A percentile compares a stretch with the other conserved stretches of the same genome.
Evolutionary conservation across 768 basidiomycete genomes (phyloP).

Genomic region (Phaffia australis): DNA sequence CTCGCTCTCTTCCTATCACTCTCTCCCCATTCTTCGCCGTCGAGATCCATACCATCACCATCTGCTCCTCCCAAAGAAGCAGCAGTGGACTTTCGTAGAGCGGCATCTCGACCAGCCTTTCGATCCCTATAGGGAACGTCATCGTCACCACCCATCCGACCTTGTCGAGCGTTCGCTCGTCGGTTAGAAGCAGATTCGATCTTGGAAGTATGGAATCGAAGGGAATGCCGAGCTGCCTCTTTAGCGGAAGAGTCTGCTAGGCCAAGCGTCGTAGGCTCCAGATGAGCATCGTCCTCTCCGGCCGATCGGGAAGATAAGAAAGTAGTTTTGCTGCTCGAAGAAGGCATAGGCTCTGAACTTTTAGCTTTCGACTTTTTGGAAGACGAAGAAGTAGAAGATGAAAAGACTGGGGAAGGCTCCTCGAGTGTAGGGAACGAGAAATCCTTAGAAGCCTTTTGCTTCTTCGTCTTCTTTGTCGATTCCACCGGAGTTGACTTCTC

Average conservation of each 20-base stretch:
- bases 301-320: conserved; percentile 9
- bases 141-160: conserved; percentile 77
- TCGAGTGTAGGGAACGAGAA: conserved; percentile 42
- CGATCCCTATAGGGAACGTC: conserved; percentile 82
- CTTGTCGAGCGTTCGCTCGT: conserved; percentile 59
- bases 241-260: conserved; percentile 73
- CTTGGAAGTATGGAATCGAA: conserved; percentile 86
- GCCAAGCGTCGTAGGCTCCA: conserved; percentile 61
- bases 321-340: background rate
- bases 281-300: conserved; percentile 43
- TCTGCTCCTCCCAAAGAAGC: conserved; percentile 50
- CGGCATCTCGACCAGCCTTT: conserved; percentile 41
- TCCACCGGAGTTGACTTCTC: conserved; percentile 28
- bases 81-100: conserved; percentile 46
- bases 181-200: conserved; percentile 72
- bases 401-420: conserved; percentile 49
- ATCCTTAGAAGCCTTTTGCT: conserved; percentile 44
- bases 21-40: conserved; percentile 36
- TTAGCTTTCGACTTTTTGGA: conserved; percentile 26
- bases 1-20: conserved; percentile 28
- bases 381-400: conserved; percentile 36
- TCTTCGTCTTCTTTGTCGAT: conserved; percentile 28
- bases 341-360: conserved; percentile 14
- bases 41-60: conserved; percentile 32
- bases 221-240: conserved; percentile 61